Evolutionary conservation across 202 grass and related monocot species (phyloP), one percentile per base, ranked within the genome.

Genomic region (Elaeis oleifera): DNA sequence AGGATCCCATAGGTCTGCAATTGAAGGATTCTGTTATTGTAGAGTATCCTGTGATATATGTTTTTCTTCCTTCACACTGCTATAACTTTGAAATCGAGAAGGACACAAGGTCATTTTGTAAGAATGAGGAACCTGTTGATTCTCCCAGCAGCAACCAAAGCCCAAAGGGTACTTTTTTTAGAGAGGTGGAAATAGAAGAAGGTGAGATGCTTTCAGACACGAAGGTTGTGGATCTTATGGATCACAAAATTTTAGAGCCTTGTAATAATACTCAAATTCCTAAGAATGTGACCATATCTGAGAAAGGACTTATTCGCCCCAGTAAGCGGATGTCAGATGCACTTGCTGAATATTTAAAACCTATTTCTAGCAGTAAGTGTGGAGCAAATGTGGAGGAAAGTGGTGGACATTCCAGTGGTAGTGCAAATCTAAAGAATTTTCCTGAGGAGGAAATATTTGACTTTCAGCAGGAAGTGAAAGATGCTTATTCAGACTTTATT

Each of bases 161-260:
- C 60, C 16, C 63, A 61, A 79, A 86, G 71, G 87, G 82, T 58
- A 81, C 36, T 0, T 4, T 70, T 52, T 97, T 91, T 79, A 72
- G 74, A 19, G 92, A 84, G 74, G 92, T 91, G 76, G 84, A 89
- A 80, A 86, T 97, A 74, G 88, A 89, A 72, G 92, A 97, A 79
- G 91, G 81, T 0, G 91, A 96, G 62, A 67, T 84, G 49, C 23
- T 72, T 72, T 71, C 71, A 44, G 81, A 96, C 39, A 89, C 87
- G 0, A 67, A 68, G 24, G 70, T 91, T 78, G 64, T 91, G 67
- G 87, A 89, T 83, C 71, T 89, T 44, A 79, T 63, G 62, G 58
- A 85, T 55, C 64, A 16, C 61, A 60, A 67, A 70, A 29, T 72
- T 68, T 55, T 61, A 26, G 61, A 62, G 39, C n/a, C 69, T 21